Evolutionary conservation across 108 stramenopile genomes (phyloP), one percentile per base, ranked within the genome.

Genomic region (Nannochloropsis gaditana): DNA sequence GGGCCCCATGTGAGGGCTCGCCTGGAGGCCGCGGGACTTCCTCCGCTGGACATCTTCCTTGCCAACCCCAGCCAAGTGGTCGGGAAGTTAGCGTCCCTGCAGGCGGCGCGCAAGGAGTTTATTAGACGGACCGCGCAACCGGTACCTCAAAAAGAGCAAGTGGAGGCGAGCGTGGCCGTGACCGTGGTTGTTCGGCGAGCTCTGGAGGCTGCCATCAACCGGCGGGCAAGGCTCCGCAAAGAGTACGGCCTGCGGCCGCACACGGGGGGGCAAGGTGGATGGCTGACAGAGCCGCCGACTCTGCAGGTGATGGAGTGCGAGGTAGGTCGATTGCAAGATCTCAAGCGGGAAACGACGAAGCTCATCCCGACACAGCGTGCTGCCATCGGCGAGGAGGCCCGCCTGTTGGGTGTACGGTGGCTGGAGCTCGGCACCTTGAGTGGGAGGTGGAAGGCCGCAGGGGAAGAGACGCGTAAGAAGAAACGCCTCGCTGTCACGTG

Each of bases 301-400:
- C n/a, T 73, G 59, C 59, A 73, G n/a, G 59, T 6, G n/a, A 73
- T 73, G 59, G 59, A 73, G 59, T n/a, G 59, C 2, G 59, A 73
- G 59, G 59, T 73, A n/a, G 59, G n/a, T 15, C 15, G 2, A n/a
- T 8, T 73, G 5, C 15, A n/a, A n/a, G 59, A 73, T 15, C n/a
- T 73, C 3, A n/a, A n/a, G 59, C 15, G 59, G 59, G 59, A 73
- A n/a, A 73, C 59, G 8, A 6, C 59, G 19, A 15, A 73, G n/a
- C 59, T 73, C 59, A n/a, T n/a, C n/a, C 59, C 19, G 59, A n/a
- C 59, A 8, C 59, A 73, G 15, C 2, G 59, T 73, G 59, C 59
- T 15, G 59, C n/a, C n/a, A 73, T 73, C 15, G 59, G 59, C n/a
- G 59, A 73, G 59, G n/a, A 73, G 59, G 59, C 59, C n/a, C 59